Base-by-base conservation (phyloP, 2,329 filamentous ascomycete species). In the Ascochyta clinopodiicola region DNA sequence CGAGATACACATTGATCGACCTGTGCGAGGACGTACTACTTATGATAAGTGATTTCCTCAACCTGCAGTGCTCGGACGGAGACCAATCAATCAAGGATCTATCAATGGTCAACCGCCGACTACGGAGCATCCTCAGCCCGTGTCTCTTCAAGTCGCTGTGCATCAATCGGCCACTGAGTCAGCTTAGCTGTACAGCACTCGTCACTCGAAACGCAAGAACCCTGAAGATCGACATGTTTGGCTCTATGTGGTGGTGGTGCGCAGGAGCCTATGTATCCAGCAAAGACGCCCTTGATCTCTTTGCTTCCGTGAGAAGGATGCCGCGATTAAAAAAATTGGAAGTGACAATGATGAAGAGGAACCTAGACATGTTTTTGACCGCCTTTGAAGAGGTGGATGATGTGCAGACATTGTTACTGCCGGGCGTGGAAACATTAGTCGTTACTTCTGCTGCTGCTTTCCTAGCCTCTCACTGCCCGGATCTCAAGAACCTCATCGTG, bases 211-310 rank as follows among this genome's bases (percentile, higher is more conserved):
- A 66, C 39, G 54, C 56, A 4, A 52, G 31, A 10, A 57, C 31
- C 8, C 45, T 61, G 10, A 62, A 60, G 15, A 47, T 64, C 25
- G 60, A 66, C 40, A 64, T 64, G 56, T 61, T 59, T 19, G 62
- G 59, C 8, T 60, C 50, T 9, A 47, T 61, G 44, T 64, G 61
- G 59, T 63, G 61, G 57, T 66, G 59, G 59, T 59, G 57, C 29
- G 56, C 60, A 7, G 60, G 62, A 21, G 51, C 42, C 6, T 64
- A 64, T 19, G 54, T 61, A 1, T 58, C 56, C 1, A 51, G 56
- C 36, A 35, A 44, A 15, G 62, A 64, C n/a, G 62, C 58, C 1
- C 29, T 61, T 9, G 60, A 58, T 10, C 35, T 64, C 0, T 63
- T 64, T 34, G n/a, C 35, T 5, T 53, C 47, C n/a, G 32, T 60